Evolutionary conservation across 2,329 filamentous ascomycete genomes (phyloP).

Genomic region (Ophiostoma ulmi): DNA sequence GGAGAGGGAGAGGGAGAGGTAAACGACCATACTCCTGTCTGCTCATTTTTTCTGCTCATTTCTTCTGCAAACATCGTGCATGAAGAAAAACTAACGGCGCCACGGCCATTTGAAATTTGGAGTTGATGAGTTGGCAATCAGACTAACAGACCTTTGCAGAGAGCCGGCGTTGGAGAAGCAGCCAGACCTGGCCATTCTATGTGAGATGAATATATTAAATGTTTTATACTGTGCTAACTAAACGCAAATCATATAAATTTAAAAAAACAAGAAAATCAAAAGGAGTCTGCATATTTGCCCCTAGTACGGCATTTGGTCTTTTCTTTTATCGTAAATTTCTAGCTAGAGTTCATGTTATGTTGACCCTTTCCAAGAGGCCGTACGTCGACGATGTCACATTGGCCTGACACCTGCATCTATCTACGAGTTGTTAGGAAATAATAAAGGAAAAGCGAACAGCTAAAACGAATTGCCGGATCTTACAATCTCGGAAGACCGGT

Average conservation of each 20-base stretch:
- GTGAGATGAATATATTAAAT: not conserved
- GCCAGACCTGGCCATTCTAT: not conserved
- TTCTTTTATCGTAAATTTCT: not conserved
- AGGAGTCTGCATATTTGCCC: not conserved
- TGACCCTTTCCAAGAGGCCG: not conserved
- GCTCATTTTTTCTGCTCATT: not conserved
- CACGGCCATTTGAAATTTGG: slow-evolving; percentile 3
- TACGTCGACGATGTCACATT: not conserved
- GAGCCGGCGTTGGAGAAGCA: not conserved
- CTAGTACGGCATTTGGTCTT: not conserved
- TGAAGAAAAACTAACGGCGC: slow-evolving; percentile 5
- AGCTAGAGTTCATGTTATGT: not conserved
- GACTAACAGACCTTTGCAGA: slow-evolving; percentile 14
- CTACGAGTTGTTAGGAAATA: not conserved
- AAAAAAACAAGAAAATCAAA: not conserved
- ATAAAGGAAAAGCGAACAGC: not conserved
- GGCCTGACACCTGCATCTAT: too few species aligned
- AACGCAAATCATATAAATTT: not conserved
- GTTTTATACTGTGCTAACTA: not conserved
- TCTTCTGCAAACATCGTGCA: slow-evolving; percentile 10
- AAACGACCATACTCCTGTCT: not conserved
- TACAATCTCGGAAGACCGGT: not conserved
- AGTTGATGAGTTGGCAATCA: slow-evolving; percentile 22
- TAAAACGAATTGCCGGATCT: not conserved
- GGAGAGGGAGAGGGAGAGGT: not conserved